Evolutionary conservation across 192 early-diverging fungal genomes (phyloP).

Genomic region (Entomortierella chlamydospora): DNA sequence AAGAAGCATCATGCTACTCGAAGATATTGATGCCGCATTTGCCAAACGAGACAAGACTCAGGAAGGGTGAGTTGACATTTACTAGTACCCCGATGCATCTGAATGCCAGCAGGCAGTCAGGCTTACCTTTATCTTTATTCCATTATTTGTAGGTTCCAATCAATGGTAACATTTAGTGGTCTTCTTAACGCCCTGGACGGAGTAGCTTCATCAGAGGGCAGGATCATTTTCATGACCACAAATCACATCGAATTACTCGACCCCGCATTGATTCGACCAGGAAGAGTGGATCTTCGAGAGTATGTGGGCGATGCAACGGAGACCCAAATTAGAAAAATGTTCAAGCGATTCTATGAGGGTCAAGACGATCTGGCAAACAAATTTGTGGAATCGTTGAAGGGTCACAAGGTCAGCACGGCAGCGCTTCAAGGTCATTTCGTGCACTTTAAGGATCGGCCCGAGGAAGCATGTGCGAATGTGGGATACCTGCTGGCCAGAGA

Average conservation of each 20-base stretch:
- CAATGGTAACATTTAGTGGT: slow-evolving; percentile 88
- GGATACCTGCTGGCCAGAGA: slow-evolving; percentile 13
- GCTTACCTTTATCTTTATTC: neutral
- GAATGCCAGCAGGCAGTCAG: no score
- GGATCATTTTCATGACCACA: slow-evolving; percentile 93
- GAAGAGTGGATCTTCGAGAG: slow-evolving; percentile 82
- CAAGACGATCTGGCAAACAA: slow-evolving; percentile 66
- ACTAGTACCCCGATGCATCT: no score
- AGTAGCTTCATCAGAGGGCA: slow-evolving; percentile 86
- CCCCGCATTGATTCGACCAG: slow-evolving; percentile 83
- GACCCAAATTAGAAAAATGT: slow-evolving; percentile 78
- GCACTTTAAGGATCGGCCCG: slow-evolving; percentile 79
- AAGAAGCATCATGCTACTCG: slow-evolving; percentile 82
- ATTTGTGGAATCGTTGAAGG: slow-evolving; percentile 72
- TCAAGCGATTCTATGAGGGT: slow-evolving; percentile 81
- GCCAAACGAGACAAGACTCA: slow-evolving; percentile 74
- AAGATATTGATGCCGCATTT: slow-evolving; percentile 91
- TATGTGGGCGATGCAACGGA: slow-evolving; percentile 79
- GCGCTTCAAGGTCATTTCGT: slow-evolving; percentile 98
- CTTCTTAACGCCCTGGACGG: slow-evolving; percentile 92
- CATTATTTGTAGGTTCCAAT: slow-evolving; percentile 62
- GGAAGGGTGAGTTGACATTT: slow-evolving; percentile 63
- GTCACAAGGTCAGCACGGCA: slow-evolving; percentile 81
- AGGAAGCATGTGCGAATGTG: slow-evolving; percentile 71
- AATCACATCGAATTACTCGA: slow-evolving; percentile 86